These are phyloP conservation scores for Lecanicillium sp. DNA, from an alignment of 2,329 filamentous ascomycete species.

Conservation along the genomic window DNA sequence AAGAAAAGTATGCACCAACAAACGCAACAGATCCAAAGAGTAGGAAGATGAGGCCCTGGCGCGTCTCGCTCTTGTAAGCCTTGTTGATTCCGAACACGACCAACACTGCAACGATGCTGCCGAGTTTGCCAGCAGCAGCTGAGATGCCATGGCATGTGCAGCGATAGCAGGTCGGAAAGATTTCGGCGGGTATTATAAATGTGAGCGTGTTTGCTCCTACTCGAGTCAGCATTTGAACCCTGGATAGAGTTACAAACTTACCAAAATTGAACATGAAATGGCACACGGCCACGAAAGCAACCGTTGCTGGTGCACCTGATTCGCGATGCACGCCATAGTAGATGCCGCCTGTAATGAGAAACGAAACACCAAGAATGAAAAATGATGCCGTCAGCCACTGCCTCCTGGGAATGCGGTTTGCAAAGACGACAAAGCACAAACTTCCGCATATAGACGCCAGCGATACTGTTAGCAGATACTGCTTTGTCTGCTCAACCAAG, in stretches of 20 bases:
- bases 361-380: conserved; percentile 34
- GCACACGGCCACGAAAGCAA: conserved; percentile 42
- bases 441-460: conserved; percentile 42
- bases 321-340: conserved; percentile 39
- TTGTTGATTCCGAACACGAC: conserved; percentile 42
- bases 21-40: conserved; percentile 42
- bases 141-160: conserved; percentile 55
- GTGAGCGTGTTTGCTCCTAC: conserved; percentile 52
- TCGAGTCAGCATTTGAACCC: conserved; percentile 9
- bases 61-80: conserved; percentile 30
- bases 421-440: conserved; percentile 37
- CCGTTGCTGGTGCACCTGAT: conserved; percentile 33
- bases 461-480: conserved; percentile 44
- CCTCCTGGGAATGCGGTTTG: conserved; percentile 38
- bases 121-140: conserved; percentile 50
- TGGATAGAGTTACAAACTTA: conserved; percentile 17
- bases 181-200: conserved; percentile 56
- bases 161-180: conserved; percentile 56
- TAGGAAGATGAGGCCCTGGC: conserved; percentile 41
- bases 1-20: conserved; percentile 40
- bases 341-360: conserved; percentile 40
- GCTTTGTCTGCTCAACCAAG: conserved; percentile 42
- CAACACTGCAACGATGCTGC: conserved; percentile 43
- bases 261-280: conserved; percentile 49
- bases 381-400: conserved; percentile 43